phyloP scores from a whole-genome alignment of 2,329 filamentous ascomycete species.

The Cladobotryum protrusum region DNA sequence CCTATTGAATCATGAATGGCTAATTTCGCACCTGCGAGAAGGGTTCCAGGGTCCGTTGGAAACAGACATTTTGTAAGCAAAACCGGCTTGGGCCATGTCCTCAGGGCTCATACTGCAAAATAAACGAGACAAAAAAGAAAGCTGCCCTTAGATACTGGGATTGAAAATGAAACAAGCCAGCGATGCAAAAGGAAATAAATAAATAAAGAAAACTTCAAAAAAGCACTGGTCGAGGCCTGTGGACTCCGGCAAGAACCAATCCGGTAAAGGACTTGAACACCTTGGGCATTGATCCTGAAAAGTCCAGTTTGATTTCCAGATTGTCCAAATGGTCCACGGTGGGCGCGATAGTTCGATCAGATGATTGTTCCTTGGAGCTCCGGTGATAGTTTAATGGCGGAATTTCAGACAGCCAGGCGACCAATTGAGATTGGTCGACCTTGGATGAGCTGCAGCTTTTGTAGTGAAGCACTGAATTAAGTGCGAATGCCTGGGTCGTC shows the following conservation, averaged over 20 bases:
- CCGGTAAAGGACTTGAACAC: slow-evolving; percentile 5
- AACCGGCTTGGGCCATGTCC: slow-evolving; percentile 42
- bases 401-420: slow-evolving; percentile 9
- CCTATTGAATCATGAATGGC: neutral
- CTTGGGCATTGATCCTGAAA: slow-evolving; percentile 12
- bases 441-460: slow-evolving; percentile 7
- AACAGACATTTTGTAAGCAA: slow-evolving; percentile 41
- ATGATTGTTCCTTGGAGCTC: slow-evolving; percentile 9
- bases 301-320: slow-evolving; percentile 5
- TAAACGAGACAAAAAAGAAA: neutral
- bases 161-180: neutral
- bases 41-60: slow-evolving; percentile 45
- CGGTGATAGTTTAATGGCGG: slow-evolving; percentile 7
- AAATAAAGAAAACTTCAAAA: neutral
- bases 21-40: slow-evolving; percentile 45
- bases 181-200: neutral
- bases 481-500: slow-evolving; percentile 13
- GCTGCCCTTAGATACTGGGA: neutral
- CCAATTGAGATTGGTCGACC: slow-evolving; percentile 11
- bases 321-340: slow-evolving; percentile 8
- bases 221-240: slow-evolving; percentile 5
- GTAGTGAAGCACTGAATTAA: slow-evolving; percentile 12
- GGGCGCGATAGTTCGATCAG: slow-evolving; percentile 5
- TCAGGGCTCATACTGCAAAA: slow-evolving; percentile 29
- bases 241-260: slow-evolving; percentile 10